Conservation (phyloP, 192 early-diverging fungal genomes). For the Rhizoclosmatium sp. region DNA sequence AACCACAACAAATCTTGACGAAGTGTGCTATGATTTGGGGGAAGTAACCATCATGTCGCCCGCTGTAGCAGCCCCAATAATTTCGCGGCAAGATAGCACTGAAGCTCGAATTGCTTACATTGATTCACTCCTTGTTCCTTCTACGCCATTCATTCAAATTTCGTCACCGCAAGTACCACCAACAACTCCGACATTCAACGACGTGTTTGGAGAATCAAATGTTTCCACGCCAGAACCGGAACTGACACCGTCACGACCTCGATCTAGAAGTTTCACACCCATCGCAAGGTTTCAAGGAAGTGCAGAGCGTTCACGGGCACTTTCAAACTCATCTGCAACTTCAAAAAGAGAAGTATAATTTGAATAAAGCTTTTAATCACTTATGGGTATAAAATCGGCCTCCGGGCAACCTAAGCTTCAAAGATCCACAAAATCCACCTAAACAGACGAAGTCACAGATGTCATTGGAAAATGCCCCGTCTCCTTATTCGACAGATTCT, state of each 20-base stretch:
- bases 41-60: not conserved
- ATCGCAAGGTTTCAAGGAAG: conserved; percentile 18
- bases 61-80: not conserved
- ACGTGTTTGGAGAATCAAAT: not conserved
- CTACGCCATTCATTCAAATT: not conserved
- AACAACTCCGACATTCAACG: not conserved
- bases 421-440: not conserved
- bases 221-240: no score
- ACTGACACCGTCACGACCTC: not conserved
- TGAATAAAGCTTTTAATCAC: not conserved
- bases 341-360: not conserved
- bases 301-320: not conserved
- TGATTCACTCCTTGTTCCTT: not conserved
- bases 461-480: conserved; percentile 7
- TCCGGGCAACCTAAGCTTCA: not conserved
- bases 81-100: not conserved
- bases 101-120: not conserved
- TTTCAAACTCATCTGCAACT: not conserved
- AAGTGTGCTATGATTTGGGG: not conserved
- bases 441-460: not conserved
- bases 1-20: not conserved
- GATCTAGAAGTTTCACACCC: not conserved
- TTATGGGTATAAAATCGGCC: not conserved
- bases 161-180: not conserved
- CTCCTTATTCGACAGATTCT: not conserved